Conservation (phyloP, 129 eudicot genomes). For the Glebionis coronaria region DNA sequence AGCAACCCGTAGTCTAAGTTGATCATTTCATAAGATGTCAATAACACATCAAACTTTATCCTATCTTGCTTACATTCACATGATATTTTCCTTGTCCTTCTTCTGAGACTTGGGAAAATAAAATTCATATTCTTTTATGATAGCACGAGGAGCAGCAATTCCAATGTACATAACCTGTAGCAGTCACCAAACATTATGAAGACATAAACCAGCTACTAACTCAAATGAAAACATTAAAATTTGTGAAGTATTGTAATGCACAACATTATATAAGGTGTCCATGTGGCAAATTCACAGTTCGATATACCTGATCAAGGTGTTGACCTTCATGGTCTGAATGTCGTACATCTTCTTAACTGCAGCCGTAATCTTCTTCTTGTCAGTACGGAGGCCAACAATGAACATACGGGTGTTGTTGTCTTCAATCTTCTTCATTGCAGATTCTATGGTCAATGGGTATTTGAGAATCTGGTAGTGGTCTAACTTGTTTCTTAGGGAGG, state of each 20-base stretch:
- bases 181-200: slow-evolving; percentile 4
- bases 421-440: too few relatives aligned
- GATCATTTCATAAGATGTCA: slow-evolving; percentile 97
- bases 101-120: slow-evolving; percentile 67
- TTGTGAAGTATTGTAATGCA: slow-evolving; percentile 39
- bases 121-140: slow-evolving; percentile 76
- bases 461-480: too few relatives aligned
- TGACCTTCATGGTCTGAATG: too few relatives aligned
- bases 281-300: slow-evolving; percentile 96
- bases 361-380: too few relatives aligned
- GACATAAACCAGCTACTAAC: neutral
- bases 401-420: too few relatives aligned
- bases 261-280: slow-evolving; percentile 99
- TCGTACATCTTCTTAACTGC: too few relatives aligned
- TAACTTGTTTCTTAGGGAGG: too few relatives aligned
- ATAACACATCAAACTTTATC: slow-evolving; percentile 88
- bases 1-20: slow-evolving; percentile 70
- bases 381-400: too few relatives aligned
- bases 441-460: too few relatives aligned
- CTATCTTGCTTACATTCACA: slow-evolving; percentile 84
- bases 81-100: slow-evolving; percentile 71
- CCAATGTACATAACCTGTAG: slow-evolving; percentile 98
- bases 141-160: slow-evolving; percentile 63
- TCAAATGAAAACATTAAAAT: neutral
- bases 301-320: too few relatives aligned